Evolutionary conservation across 352 stramenopile genomes (phyloP).

Genomic region (Phytophthora fragariaefolia): DNA sequence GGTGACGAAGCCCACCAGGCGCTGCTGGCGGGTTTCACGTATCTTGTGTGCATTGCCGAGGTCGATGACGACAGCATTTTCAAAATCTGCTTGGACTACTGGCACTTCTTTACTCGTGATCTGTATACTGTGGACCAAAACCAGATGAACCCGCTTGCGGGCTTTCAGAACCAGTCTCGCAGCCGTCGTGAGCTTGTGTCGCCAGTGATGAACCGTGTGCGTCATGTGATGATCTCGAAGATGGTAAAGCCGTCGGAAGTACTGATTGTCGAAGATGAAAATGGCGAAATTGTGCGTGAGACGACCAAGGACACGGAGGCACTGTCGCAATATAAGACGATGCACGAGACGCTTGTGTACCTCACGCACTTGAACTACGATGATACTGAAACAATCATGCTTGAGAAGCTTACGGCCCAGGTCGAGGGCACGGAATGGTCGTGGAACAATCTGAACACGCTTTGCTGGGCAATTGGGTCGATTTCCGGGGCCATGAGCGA

Average conservation of each 20-base stretch:
- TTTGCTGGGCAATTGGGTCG: constrained; percentile 99
- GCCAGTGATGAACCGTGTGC: constrained; percentile 94
- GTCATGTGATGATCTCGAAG: constrained; percentile 98
- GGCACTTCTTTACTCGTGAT: constrained; percentile 96
- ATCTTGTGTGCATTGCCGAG: constrained; percentile 92
- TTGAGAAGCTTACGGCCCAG: constrained; percentile 96
- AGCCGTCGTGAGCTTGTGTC: constrained; percentile 77
- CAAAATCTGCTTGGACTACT: constrained; percentile 99
- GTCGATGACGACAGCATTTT: constrained; percentile 97
- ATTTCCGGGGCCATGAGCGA: constrained; percentile 99
- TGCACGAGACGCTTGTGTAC: constrained; percentile 99
- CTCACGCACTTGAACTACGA: constrained; percentile 99
- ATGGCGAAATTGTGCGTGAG: constrained; percentile 96
- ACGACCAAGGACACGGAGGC: constrained; percentile 99
- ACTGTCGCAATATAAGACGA: constrained; percentile 99
- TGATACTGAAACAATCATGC: constrained; percentile 99
- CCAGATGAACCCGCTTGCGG: constrained; percentile 66
- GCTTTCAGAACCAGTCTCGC: constrained; percentile 57
- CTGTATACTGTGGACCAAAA: constrained; percentile 95
- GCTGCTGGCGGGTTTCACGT: constrained; percentile 93
- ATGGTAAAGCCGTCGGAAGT: constrained; percentile 99
- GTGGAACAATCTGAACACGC: constrained; percentile 99
- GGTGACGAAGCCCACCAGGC: constrained; percentile 91
- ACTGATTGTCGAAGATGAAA: constrained; percentile 99
- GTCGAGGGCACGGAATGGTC: constrained; percentile 89